A percentile compares a stretch with the other conserved stretches of the same genome.
These are phyloP conservation scores for Leptomonas seymouri DNA, from an alignment of 208 protist genomes.

Conservation along the genomic window DNA sequence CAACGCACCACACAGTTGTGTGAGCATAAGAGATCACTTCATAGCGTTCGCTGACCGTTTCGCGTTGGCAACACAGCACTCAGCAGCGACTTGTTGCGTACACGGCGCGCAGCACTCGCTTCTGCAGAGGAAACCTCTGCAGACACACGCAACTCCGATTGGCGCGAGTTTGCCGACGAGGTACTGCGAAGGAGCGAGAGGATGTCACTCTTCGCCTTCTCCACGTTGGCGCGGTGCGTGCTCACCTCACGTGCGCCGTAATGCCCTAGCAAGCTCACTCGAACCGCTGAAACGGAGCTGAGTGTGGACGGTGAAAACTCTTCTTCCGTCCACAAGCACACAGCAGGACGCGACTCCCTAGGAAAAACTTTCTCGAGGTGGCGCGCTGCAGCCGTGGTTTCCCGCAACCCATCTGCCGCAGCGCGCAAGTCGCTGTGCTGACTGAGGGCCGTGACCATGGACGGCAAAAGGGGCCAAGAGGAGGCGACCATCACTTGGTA, in stretches of 20 bases:
- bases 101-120: constrained; percentile 8
- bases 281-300: background rate
- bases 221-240: constrained; percentile 24
- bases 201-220: constrained; percentile 40
- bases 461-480: constrained; percentile 24
- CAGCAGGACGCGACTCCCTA: constrained; percentile 18
- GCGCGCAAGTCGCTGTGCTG: constrained; percentile 1
- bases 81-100: constrained; percentile 23
- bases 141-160: background rate
- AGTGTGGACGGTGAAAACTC: constrained; percentile 6
- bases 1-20: no score
- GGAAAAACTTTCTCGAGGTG: constrained; percentile 18
- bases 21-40: background rate
- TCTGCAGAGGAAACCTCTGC: constrained; percentile 9
- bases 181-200: constrained; percentile 22
- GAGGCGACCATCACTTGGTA: constrained; percentile 6
- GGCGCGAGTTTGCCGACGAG: background rate
- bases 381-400: constrained; percentile 26
- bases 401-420: constrained; percentile 19
- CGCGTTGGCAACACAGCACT: constrained; percentile 14
- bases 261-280: constrained; percentile 16
- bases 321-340: constrained; percentile 30
- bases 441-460: background rate
- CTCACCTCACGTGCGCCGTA: constrained; percentile 30
- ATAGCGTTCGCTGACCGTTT: constrained; percentile 8